Base-by-base conservation (phyloP, 805 yeast genomes). In the Monosporozyma unispora region DNA sequence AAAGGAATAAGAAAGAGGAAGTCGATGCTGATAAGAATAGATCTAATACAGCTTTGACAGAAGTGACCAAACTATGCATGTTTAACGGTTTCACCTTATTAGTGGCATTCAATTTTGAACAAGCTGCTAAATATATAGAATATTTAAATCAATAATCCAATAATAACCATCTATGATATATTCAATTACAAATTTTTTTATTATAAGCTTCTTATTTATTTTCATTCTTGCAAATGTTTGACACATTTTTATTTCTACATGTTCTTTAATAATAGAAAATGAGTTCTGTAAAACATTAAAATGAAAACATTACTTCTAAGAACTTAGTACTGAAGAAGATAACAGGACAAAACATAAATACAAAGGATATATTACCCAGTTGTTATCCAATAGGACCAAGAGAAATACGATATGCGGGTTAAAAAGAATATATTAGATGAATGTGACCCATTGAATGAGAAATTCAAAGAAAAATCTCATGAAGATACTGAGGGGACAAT, bases 101-200 rank as follows among this genome's bases (percentile, higher is more conserved):
- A 3, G 49, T 71, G 38, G 73, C 74, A 0, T 74, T 73, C 60
- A 71, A 73, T 18, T 76, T 72, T 53, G 78, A 75, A 45, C 82
- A 79, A 54, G 79, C 81, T 45, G 79, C 77, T 0, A 76, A 72
- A 45, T 72, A 70, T 48, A 52, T 71, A 37, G 64, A 66, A 28
- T 69, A 59, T 49, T 46, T 72, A 53, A 62, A 59, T 48, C 46
- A 50, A 38, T 58, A 38, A 44, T 6, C 18, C 21, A 31, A 14
- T 31, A n/a, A n/a, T n/a, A n/a, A n/a, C n/a, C n/a, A n/a, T n/a
- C n/a, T n/a, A 12, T 27, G 19, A 14, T 37, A 29, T 27, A 12
- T 19, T 27, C 18, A 43, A 43, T 7, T 23, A 22, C 12, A 31
- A n/a, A n/a, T n/a, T n/a, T n/a, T n/a, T n/a, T n/a, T n/a, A n/a